phyloP scores from a whole-genome alignment of 129 eudicot genomes.

The Saposhnikovia divaricata region DNA sequence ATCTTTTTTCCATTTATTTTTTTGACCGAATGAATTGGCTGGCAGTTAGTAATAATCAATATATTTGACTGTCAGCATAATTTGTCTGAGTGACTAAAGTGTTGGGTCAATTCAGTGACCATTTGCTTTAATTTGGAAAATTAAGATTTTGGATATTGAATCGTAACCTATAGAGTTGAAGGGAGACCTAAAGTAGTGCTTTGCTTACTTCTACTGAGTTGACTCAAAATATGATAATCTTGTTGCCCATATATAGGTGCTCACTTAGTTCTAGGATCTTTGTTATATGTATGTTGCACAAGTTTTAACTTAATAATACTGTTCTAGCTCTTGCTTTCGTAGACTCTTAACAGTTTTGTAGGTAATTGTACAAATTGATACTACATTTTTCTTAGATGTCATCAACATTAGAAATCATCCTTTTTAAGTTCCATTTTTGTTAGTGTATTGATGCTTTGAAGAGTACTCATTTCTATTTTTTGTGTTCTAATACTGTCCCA shows the following conservation, averaged over 20 bases:
- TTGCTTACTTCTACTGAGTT: not conserved
- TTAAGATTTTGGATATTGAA: not conserved
- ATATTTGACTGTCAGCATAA: not conserved
- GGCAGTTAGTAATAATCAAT: not conserved
- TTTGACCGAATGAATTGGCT: not conserved
- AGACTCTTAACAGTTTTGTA: not conserved
- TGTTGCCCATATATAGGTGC: not conserved
- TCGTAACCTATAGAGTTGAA: not conserved
- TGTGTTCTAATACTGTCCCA: not conserved
- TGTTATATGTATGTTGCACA: not conserved
- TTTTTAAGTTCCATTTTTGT: not conserved
- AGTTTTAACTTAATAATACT: not conserved
- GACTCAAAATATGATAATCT: not conserved
- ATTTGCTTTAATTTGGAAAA: not conserved
- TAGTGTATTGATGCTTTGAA: not conserved
- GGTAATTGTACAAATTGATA: not conserved
- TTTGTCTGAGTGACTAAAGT: not conserved
- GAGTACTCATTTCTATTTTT: not conserved
- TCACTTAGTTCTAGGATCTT: not conserved
- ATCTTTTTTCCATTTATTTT: not conserved
- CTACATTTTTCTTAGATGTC: not conserved
- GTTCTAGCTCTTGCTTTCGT: not conserved
- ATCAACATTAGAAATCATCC: not conserved
- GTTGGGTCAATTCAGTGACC: not conserved
- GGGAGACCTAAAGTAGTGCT: not conserved